These are phyloP conservation scores for Yarrowia sp. DNA, from an alignment of 805 yeast species.

Conservation along the genomic window DNA sequence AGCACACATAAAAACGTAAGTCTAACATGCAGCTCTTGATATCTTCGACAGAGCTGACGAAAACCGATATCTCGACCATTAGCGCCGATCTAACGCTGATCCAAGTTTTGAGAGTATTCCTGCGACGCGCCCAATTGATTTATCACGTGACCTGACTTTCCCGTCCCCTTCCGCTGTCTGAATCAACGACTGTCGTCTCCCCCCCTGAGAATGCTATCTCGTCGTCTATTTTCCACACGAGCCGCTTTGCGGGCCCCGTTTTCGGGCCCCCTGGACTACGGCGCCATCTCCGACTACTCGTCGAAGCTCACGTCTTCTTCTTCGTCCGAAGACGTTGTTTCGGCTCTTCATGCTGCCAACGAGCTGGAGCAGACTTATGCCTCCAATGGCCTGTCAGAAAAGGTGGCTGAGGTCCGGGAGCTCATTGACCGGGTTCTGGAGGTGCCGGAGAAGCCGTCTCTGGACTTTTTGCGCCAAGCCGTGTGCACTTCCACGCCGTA, in stretches of 20 bases:
- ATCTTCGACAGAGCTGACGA: too few species aligned
- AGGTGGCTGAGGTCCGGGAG: constrained; percentile 18
- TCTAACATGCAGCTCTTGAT: too few species aligned
- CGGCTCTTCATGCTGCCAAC: constrained; percentile 28
- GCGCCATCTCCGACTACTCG: constrained; percentile 9
- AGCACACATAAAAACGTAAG: too few species aligned
- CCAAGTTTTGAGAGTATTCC: too few species aligned
- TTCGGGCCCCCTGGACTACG: constrained; percentile 28
- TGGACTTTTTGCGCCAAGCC: not conserved
- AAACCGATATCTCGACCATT: too few species aligned
- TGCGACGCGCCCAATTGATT: too few species aligned
- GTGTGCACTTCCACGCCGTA: constrained; percentile 16
- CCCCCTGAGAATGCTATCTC: not conserved
- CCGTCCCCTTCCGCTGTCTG: too few species aligned
- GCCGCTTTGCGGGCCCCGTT: constrained; percentile 18
- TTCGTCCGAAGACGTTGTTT: constrained; percentile 10
- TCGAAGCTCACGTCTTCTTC: not conserved
- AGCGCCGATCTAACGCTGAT: too few species aligned
- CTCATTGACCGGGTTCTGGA: constrained; percentile 5
- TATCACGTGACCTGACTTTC: too few species aligned
- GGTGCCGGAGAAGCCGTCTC: constrained; percentile 13
- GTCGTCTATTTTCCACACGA: constrained; percentile 9
- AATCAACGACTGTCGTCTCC: too few species aligned
- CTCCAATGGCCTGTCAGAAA: not conserved
- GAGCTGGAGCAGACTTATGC: constrained; percentile 9